A percentile compares a stretch with the other conserved stretches of the same genome.
phyloP scores from a whole-genome alignment of 352 stramenopile genomes.

The Globisporangium cystogenes region DNA sequence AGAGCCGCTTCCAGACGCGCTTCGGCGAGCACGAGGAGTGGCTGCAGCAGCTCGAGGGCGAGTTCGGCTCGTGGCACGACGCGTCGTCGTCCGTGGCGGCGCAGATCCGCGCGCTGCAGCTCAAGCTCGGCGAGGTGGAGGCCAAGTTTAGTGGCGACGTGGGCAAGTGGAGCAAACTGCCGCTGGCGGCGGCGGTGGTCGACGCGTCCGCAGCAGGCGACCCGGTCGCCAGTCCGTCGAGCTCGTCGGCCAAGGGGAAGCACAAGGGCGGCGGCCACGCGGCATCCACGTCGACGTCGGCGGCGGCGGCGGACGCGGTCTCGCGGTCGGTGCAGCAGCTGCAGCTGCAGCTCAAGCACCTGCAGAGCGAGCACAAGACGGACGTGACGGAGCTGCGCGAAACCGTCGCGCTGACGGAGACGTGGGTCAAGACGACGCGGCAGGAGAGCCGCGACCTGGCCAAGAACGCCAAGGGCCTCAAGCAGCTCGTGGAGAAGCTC shows the following conservation, averaged over 20 bases:
- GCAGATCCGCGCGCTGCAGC: slow-evolving; percentile 27
- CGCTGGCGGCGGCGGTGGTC: neutral
- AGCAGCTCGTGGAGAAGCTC: slow-evolving; percentile 72
- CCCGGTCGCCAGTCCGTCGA: slow-evolving; percentile 6
- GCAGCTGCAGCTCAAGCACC: slow-evolving; percentile 29
- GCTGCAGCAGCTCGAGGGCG: slow-evolving; percentile 73
- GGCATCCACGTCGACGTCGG: too few relatives aligned
- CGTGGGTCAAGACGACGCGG: slow-evolving; percentile 26
- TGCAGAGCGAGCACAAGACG: slow-evolving; percentile 30
- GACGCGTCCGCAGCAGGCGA: slow-evolving; percentile 1
- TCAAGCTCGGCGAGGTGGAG: slow-evolving; percentile 23
- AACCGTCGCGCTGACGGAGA: slow-evolving; percentile 35
- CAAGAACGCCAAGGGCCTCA: slow-evolving; percentile 50
- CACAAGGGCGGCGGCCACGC: neutral
- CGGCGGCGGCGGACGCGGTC: slow-evolving; percentile 5
- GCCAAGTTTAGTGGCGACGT: slow-evolving; percentile 18
- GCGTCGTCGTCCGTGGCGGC: slow-evolving; percentile 23
- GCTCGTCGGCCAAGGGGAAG: slow-evolving; percentile 6
- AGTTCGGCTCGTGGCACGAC: slow-evolving; percentile 51
- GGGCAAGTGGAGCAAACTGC: slow-evolving; percentile 26
- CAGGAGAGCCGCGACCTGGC: slow-evolving; percentile 40
- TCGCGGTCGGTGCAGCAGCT: slow-evolving; percentile 25
- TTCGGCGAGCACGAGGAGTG: slow-evolving; percentile 71
- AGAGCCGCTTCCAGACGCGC: slow-evolving; percentile 50
- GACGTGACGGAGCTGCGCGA: slow-evolving; percentile 30